phyloP scores from a whole-genome alignment of 2,329 filamentous ascomycete genomes.

The Trichoderma sp. region DNA sequence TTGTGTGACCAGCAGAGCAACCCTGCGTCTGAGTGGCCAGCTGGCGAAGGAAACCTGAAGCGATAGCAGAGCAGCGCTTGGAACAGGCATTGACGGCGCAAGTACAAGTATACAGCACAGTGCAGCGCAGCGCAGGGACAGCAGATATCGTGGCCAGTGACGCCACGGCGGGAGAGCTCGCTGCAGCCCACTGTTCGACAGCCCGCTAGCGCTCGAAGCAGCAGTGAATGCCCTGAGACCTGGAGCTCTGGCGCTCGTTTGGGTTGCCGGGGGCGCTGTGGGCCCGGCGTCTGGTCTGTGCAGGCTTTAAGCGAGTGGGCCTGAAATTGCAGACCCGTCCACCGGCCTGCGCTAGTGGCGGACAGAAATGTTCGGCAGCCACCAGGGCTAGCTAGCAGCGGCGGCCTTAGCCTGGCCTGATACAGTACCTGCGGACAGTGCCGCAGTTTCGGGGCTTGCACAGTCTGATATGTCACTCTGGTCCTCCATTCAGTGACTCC shows the following conservation, averaged over 20 bases:
- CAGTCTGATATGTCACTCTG: conserved; percentile 6
- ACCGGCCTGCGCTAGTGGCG: conserved; percentile 30
- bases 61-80: background rate
- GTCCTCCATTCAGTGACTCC: conserved; percentile 5
- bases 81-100: background rate
- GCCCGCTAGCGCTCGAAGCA: background rate
- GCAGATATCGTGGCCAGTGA: conserved; percentile 8
- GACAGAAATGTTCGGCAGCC: conserved; percentile 29
- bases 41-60: background rate
- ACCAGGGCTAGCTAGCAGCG: conserved; percentile 20
- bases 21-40: background rate
- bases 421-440: conserved; percentile 13
- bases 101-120: background rate
- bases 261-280: conserved; percentile 26
- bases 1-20: conserved; percentile 23
- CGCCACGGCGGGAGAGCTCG: conserved; percentile 27
- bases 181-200: background rate
- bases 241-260: conserved; percentile 9
- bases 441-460: background rate
- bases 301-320: conserved; percentile 36
- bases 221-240: conserved; percentile 25
- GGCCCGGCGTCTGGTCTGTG: conserved; percentile 30
- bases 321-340: conserved; percentile 34
- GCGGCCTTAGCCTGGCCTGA: background rate
- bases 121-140: background rate